A percentile compares a stretch with the other conserved stretches of the same genome.
phyloP scores from a whole-genome alignment of 495 filamentous ascomycete genomes.

The Collariella sp. region DNA sequence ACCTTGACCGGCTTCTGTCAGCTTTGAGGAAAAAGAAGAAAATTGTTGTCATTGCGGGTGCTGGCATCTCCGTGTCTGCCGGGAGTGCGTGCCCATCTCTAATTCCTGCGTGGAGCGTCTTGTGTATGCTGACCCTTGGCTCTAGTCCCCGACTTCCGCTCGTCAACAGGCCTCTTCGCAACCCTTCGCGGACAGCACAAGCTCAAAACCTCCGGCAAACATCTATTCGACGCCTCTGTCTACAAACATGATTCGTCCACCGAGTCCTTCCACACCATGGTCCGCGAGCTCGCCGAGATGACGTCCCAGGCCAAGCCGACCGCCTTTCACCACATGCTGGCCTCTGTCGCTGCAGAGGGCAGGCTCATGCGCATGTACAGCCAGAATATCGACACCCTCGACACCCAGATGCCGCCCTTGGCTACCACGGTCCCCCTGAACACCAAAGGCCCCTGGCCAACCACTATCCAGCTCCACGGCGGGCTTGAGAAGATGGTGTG shows the following conservation, averaged over 20 bases:
- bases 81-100: slow-evolving; percentile 60
- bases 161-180: slow-evolving; percentile 76
- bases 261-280: slow-evolving; percentile 88
- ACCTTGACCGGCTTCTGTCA: slow-evolving; percentile 61
- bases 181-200: slow-evolving; percentile 77
- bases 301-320: slow-evolving; percentile 72
- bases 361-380: slow-evolving; percentile 88
- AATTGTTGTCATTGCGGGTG: slow-evolving; percentile 93
- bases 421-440: slow-evolving; percentile 62
- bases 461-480: slow-evolving; percentile 88
- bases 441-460: slow-evolving; percentile 81
- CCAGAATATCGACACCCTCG: slow-evolving; percentile 93
- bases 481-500: slow-evolving; percentile 94
- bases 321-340: slow-evolving; percentile 86
- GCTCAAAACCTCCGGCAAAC: slow-evolving; percentile 86
- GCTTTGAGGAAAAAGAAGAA: slow-evolving; percentile 83
- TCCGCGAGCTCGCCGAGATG: slow-evolving; percentile 71
- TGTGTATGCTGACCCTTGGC: slow-evolving; percentile 19
- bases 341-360: slow-evolving; percentile 78
- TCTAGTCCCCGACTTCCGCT: slow-evolving; percentile 93
- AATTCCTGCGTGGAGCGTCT: not conserved
- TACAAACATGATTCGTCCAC: slow-evolving; percentile 86
- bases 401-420: slow-evolving; percentile 74
- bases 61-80: slow-evolving; percentile 91
- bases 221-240: slow-evolving; percentile 94